Conservation (phyloP, 441 rosid species). For the Populus hybrid region DNA sequence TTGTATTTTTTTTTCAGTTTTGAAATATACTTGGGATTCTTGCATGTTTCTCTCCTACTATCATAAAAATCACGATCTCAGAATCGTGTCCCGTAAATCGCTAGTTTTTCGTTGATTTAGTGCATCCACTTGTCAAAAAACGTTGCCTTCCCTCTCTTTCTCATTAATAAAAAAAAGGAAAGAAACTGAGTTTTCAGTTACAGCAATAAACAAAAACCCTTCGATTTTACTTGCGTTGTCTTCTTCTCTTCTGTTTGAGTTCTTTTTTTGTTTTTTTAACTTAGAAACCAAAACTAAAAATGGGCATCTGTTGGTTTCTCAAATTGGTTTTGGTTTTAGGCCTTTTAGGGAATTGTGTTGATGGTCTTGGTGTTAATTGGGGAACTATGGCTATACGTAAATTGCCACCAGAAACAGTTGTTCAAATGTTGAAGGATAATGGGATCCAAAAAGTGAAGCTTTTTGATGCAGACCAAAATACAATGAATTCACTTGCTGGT, state of each 20-base stretch:
- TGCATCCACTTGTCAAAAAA: conserved; percentile 18
- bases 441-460: conserved; percentile 83
- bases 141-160: conserved; percentile 20
- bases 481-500: conserved; percentile 84
- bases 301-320: conserved; percentile 33
- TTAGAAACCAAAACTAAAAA: conserved; percentile 1
- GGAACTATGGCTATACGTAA: conserved; percentile 79
- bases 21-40: background rate
- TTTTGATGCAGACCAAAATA: conserved; percentile 68
- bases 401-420: conserved; percentile 65
- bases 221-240: background rate
- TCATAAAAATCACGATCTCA: conserved; percentile 15
- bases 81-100: conserved; percentile 3
- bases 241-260: background rate
- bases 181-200: background rate
- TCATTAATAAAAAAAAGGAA: background rate
- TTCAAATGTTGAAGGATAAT: conserved; percentile 73
- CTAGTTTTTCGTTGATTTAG: conserved; percentile 14
- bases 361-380: conserved; percentile 89
- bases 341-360: conserved; percentile 32
- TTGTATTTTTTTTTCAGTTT: background rate
- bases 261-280: background rate
- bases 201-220: conserved; percentile 9
- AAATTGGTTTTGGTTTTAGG: conserved; percentile 26
- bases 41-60: background rate